Evolutionary conservation across 2,329 filamentous ascomycete species (phyloP).

Genomic region (Myrmaecium sp.): DNA sequence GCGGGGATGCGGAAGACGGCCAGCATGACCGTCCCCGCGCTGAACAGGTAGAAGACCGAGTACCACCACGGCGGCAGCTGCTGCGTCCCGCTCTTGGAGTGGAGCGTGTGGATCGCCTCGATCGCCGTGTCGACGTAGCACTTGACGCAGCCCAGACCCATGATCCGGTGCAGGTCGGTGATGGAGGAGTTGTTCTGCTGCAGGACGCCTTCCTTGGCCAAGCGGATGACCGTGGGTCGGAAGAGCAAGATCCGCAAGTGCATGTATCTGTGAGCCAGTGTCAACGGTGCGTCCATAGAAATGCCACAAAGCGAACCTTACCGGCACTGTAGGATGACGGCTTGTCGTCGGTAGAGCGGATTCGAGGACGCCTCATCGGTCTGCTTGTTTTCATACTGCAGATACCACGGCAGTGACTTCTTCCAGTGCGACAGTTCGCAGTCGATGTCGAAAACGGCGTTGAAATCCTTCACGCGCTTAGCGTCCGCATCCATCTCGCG

Average conservation of each 20-base stretch:
- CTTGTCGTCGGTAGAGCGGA: too few relatives aligned
- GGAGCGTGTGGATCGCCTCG: slow-evolving; percentile 3
- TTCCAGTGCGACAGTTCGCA: slow-evolving; percentile 1
- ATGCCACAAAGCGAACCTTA: too few relatives aligned
- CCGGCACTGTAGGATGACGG: too few relatives aligned
- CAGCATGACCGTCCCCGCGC: slow-evolving; percentile 4
- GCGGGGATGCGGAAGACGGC: slow-evolving; percentile 2
- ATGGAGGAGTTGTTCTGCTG: background rate
- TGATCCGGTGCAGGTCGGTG: slow-evolving; percentile 1
- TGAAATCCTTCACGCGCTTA: too few relatives aligned
- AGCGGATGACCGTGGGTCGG: slow-evolving; percentile 1
- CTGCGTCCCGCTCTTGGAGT: background rate
- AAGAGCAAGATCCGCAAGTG: slow-evolving; percentile 4
- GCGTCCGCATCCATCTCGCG: too few relatives aligned
- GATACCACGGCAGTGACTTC: background rate
- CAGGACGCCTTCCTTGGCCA: slow-evolving; percentile 1
- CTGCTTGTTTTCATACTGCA: slow-evolving; percentile 1
- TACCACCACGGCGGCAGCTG: slow-evolving; percentile 4
- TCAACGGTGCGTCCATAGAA: slow-evolving; percentile 1
- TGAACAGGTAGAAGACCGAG: slow-evolving; percentile 4
- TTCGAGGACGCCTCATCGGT: too few relatives aligned
- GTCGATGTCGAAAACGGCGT: slow-evolving; percentile 1
- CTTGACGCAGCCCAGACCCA: slow-evolving; percentile 2
- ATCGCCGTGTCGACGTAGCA: slow-evolving; percentile 3
- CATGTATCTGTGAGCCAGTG: slow-evolving; percentile 1